These are phyloP conservation scores for Scopulariopsis brevicaulis DNA, from an alignment of 2,329 filamentous ascomycete species.

Conservation along the genomic window DNA sequence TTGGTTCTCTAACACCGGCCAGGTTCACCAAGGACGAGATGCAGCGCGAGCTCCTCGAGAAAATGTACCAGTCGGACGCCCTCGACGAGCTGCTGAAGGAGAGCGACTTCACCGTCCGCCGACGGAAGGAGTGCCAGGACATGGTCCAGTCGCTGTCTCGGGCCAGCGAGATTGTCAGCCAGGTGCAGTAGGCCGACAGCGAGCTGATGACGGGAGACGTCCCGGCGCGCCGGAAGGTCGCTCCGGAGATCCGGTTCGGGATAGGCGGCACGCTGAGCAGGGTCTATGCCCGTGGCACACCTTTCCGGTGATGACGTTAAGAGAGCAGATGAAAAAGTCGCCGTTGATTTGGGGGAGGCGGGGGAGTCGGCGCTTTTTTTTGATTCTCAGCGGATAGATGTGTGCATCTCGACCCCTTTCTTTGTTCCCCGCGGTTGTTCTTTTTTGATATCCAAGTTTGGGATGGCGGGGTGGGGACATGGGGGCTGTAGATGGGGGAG, in stretches of 20 bases:
- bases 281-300: too few species aligned
- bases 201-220: neutral
- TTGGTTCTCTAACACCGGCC: neutral
- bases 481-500: neutral
- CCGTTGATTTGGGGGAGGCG: neutral
- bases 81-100: slow-evolving; percentile 94
- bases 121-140: slow-evolving; percentile 96
- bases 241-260: neutral
- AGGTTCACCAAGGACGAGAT: slow-evolving; percentile 96
- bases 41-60: slow-evolving; percentile 92
- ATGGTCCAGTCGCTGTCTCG: slow-evolving; percentile 92
- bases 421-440: neutral
- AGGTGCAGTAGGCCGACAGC: slow-evolving; percentile 41
- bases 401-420: neutral
- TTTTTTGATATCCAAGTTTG: neutral
- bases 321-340: neutral
- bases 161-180: slow-evolving; percentile 92
- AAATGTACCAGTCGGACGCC: slow-evolving; percentile 89
- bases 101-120: slow-evolving; percentile 88
- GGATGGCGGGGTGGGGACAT: neutral
- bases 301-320: too few species aligned
- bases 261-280: too few species aligned
- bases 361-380: neutral
- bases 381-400: neutral
- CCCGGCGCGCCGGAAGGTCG: neutral